These are phyloP conservation scores for Colletotrichum echinochloae DNA, from an alignment of 2,329 filamentous ascomycete genomes.

Conservation along the genomic window DNA sequence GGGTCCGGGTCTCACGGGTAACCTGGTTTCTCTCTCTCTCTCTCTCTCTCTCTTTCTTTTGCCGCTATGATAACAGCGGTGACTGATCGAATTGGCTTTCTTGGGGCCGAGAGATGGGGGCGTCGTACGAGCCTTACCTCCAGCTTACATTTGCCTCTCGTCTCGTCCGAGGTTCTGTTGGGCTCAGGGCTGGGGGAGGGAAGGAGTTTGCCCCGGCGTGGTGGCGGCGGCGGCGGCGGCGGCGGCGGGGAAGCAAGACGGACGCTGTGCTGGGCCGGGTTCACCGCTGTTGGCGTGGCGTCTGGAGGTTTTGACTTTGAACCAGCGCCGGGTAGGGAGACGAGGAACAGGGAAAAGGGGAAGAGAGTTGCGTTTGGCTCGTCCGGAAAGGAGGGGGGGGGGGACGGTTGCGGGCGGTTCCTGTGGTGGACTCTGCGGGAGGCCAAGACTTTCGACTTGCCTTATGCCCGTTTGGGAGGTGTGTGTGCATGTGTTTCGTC, in stretches of 20 bases:
- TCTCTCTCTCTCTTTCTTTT: no score
- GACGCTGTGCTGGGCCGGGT: conserved; percentile 17
- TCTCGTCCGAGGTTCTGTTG: neutral
- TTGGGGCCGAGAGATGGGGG: neutral
- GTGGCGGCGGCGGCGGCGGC: conserved; percentile 5
- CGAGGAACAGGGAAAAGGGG: neutral
- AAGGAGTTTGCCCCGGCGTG: conserved; percentile 1
- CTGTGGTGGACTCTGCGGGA: neutral
- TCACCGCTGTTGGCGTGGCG: conserved; percentile 36
- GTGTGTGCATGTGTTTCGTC: conserved; percentile 33
- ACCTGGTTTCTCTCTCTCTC: neutral
- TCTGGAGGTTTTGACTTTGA: conserved; percentile 16
- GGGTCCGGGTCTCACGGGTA: conserved; percentile 18
- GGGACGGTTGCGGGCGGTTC: neutral
- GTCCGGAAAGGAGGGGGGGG: neutral
- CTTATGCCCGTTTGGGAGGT: conserved; percentile 12
- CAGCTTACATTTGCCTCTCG: neutral
- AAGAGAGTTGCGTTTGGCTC: neutral
- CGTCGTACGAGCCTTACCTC: neutral
- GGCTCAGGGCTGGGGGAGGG: neutral
- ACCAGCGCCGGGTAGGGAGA: conserved; percentile 18
- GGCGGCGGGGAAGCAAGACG: neutral
- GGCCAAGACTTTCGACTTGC: conserved; percentile 8
- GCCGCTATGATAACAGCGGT: neutral
- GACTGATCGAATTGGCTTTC: neutral